Conservation (phyloP, 2,329 filamentous ascomycete species). For the Plenodomus lindquistii region DNA sequence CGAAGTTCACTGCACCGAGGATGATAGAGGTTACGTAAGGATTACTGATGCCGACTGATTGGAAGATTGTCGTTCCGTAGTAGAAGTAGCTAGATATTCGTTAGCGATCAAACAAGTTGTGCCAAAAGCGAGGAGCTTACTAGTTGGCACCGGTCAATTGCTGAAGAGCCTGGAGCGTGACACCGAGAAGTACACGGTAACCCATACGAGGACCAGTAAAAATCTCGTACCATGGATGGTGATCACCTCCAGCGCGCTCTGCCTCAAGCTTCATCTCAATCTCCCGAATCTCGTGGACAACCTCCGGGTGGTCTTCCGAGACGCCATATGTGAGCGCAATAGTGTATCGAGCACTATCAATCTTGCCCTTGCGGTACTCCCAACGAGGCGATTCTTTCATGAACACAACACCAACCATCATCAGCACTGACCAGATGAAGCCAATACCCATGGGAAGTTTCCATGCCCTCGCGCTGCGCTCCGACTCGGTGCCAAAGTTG, state of each 20-base stretch:
- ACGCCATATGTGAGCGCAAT: slow-evolving; percentile 61
- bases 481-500: slow-evolving; percentile 64
- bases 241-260: slow-evolving; percentile 48
- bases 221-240: slow-evolving; percentile 58
- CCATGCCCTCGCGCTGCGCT: slow-evolving; percentile 59
- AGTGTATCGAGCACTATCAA: slow-evolving; percentile 55
- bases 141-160: slow-evolving; percentile 72
- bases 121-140: slow-evolving; percentile 50
- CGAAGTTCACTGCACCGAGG: slow-evolving; percentile 54
- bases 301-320: slow-evolving; percentile 57
- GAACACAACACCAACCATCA: slow-evolving; percentile 58
- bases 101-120: neutral
- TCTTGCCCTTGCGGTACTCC: slow-evolving; percentile 60
- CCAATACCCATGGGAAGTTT: slow-evolving; percentile 65
- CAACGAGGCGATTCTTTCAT: slow-evolving; percentile 62
- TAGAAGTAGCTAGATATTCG: slow-evolving; percentile 56
- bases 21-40: slow-evolving; percentile 54
- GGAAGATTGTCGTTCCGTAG: slow-evolving; percentile 54
- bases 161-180: slow-evolving; percentile 66
- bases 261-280: slow-evolving; percentile 61
- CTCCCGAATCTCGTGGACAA: slow-evolving; percentile 58
- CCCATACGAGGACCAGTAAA: slow-evolving; percentile 68
- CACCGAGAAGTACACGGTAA: slow-evolving; percentile 66
- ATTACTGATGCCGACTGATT: slow-evolving; percentile 46
- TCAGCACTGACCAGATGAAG: slow-evolving; percentile 60